Conservation (phyloP, 148 eudicot genomes). For the Rhododendron griersonianum region DNA sequence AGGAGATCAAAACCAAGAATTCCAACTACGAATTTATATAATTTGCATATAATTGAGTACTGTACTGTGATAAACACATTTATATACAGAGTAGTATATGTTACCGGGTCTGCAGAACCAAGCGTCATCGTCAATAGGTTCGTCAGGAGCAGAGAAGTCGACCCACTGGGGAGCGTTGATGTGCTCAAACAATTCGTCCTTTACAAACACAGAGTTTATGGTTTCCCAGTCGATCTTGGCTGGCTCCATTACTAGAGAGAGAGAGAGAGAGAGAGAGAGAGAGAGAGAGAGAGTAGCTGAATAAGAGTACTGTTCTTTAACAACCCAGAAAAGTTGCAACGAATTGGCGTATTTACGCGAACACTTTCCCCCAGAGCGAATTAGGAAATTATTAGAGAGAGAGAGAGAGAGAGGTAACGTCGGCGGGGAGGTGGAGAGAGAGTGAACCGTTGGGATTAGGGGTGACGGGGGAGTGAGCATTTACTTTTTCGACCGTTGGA, state of each 20-base stretch:
- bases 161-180: conserved; percentile 86
- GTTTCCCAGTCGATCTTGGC: conserved; percentile 69
- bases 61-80: not conserved
- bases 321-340: not conserved
- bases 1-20: not conserved
- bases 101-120: conserved; percentile 83
- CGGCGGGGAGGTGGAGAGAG: not conserved
- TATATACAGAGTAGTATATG: not conserved
- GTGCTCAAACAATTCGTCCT: conserved; percentile 61
- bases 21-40: not conserved
- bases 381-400: not conserved
- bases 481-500: conserved; percentile 27
- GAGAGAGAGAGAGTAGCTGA: not conserved
- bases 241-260: conserved; percentile 50
- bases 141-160: conserved; percentile 45
- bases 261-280: not conserved
- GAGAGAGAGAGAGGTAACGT: not conserved
- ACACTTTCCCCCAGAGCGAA: not conserved
- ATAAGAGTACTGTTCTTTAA: not conserved
- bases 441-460: conserved; percentile 17
- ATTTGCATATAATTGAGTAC: not conserved
- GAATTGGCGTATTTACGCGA: not conserved
- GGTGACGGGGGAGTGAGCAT: not conserved
- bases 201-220: conserved; percentile 51
- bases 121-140: conserved; percentile 45